Evolutionary conservation across 306 rosid species (phyloP).

Genomic region (Hylodesmum podocarpum): DNA sequence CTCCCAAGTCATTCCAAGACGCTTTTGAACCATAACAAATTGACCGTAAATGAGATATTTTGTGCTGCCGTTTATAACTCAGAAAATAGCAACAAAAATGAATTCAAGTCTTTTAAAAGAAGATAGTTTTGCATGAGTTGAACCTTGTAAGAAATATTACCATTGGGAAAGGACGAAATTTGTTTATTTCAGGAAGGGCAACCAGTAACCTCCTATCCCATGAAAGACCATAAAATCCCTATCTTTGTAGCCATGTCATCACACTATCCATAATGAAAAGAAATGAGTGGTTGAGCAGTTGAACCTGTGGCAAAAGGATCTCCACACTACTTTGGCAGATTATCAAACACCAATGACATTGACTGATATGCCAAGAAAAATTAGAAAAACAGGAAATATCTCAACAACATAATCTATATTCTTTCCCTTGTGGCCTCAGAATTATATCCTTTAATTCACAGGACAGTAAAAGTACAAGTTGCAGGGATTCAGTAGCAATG

Average conservation of each 20-base stretch:
- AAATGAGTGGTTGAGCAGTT: slow-evolving; percentile 58
- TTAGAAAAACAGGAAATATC: slow-evolving; percentile 19
- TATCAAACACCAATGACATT: slow-evolving; percentile 29
- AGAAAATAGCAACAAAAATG: not conserved
- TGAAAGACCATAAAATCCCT: slow-evolving; percentile 59
- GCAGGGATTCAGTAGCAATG: slow-evolving; percentile 39
- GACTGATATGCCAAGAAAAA: slow-evolving; percentile 16
- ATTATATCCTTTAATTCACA: slow-evolving; percentile 33
- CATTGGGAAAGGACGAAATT: not conserved
- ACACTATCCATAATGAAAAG: slow-evolving; percentile 52
- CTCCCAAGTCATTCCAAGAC: not conserved
- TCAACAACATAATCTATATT: slow-evolving; percentile 23
- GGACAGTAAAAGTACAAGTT: not conserved
- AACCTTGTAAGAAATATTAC: not conserved
- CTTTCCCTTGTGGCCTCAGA: slow-evolving; percentile 26
- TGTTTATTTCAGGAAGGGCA: not conserved
- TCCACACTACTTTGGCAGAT: slow-evolving; percentile 36
- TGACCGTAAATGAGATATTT: not conserved
- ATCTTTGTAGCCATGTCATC: slow-evolving; percentile 57
- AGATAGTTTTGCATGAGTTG: not conserved
- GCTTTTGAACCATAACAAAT: not conserved
- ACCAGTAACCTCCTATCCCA: slow-evolving; percentile 40
- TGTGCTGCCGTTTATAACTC: not conserved
- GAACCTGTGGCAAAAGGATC: slow-evolving; percentile 41
- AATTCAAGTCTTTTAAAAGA: not conserved